These are phyloP conservation scores for Ceraceosorus guamensis DNA, from an alignment of 1,284 basidiomycete species.

Conservation along the genomic window DNA sequence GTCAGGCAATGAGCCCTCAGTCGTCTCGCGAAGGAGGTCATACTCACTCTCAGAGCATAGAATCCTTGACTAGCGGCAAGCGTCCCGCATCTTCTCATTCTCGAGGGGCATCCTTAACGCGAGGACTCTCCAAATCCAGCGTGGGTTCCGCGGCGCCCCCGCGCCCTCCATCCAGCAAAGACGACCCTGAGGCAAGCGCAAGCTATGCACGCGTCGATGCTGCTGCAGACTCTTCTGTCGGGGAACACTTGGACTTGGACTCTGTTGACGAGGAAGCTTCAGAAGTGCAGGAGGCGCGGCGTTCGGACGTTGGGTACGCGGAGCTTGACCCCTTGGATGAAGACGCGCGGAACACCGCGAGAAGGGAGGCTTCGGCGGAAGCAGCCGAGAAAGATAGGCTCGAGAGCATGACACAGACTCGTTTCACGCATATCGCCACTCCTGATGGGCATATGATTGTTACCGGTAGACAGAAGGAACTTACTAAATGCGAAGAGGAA, in stretches of 20 bases:
- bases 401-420: constrained; percentile 29
- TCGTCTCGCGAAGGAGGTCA: background rate
- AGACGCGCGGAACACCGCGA: background rate
- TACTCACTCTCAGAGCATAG: background rate
- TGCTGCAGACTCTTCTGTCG: too few relatives aligned
- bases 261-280: background rate
- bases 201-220: too few relatives aligned
- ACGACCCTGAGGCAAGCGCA: too few relatives aligned
- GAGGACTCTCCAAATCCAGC: constrained; percentile 6
- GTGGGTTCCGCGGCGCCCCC: constrained; percentile 7
- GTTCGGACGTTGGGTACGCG: background rate
- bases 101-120: background rate
- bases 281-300: background rate
- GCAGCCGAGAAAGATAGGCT: constrained; percentile 6
- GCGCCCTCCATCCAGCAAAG: background rate
- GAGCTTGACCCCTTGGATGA: background rate
- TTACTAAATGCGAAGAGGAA: constrained; percentile 73
- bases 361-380: background rate
- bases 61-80: too few relatives aligned
- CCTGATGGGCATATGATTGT: constrained; percentile 67
- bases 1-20: background rate
- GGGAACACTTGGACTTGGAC: too few relatives aligned
- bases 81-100: background rate
- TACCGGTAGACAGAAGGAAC: constrained; percentile 62
- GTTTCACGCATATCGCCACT: constrained; percentile 64